phyloP scores from a whole-genome alignment of 345 rosid species.

The Anacardium occidentale region DNA sequence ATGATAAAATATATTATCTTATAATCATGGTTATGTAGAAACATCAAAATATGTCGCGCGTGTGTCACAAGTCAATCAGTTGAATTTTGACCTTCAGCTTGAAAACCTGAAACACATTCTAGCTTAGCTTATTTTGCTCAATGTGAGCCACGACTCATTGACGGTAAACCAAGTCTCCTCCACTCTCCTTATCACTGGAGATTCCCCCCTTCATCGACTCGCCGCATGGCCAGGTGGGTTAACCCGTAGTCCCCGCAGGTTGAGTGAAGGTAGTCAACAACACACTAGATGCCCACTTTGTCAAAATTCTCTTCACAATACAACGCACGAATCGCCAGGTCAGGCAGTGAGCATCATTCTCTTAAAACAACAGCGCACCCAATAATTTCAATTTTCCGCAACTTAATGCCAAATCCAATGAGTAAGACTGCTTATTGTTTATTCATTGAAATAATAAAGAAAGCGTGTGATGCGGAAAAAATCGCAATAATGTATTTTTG shows the following conservation, averaged over 20 bases:
- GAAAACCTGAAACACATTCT: neutral
- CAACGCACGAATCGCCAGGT: neutral
- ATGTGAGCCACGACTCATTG: neutral
- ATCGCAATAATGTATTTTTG: neutral
- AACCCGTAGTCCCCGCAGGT: neutral
- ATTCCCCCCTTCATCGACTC: neutral
- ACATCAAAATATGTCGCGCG: neutral
- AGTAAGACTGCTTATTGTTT: neutral
- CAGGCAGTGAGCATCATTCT: neutral
- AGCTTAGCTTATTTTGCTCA: too few species aligned
- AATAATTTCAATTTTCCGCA: neutral
- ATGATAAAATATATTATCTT: too few species aligned
- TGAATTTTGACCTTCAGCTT: neutral
- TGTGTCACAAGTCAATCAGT: neutral
- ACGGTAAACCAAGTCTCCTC: neutral
- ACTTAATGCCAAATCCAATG: neutral
- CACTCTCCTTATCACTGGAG: neutral
- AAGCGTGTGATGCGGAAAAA: conserved; percentile 2
- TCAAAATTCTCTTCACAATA: neutral
- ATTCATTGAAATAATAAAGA: neutral
- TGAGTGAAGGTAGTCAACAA: neutral
- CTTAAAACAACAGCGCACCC: neutral
- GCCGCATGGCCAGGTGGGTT: neutral
- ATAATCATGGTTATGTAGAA: too few species aligned
- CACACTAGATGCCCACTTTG: neutral